These are phyloP conservation scores for Angomonas deanei DNA, from an alignment of 208 protist genomes.

Conservation along the genomic window DNA sequence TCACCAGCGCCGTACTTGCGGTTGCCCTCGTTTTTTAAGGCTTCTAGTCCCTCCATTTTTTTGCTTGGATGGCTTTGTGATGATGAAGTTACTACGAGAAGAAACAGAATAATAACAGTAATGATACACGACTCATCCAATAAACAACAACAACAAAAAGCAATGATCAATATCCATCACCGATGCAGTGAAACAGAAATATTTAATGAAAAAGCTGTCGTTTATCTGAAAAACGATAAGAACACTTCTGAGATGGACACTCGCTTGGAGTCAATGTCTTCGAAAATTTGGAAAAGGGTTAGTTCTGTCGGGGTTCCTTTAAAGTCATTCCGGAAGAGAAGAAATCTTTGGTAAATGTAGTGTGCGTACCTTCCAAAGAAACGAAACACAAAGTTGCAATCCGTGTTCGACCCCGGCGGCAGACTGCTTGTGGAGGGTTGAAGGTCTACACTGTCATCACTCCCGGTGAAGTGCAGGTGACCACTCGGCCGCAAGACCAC, in stretches of 20 bases:
- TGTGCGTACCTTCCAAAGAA: slow-evolving; percentile 12
- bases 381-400: slow-evolving; percentile 1
- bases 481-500: neutral
- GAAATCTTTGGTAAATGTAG: slow-evolving; percentile 17
- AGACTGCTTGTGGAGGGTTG: neutral
- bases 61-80: too few species aligned
- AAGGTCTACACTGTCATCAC: neutral
- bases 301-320: neutral
- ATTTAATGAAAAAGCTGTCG: neutral
- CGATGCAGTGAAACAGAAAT: too few species aligned
- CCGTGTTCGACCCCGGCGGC: neutral
- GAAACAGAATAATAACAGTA: too few species aligned
- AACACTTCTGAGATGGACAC: neutral
- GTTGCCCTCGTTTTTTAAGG: slow-evolving; percentile 57
- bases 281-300: neutral
- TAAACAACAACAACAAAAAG: too few species aligned
- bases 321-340: neutral
- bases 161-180: too few species aligned
- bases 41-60: slow-evolving; percentile 14
- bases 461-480: too few species aligned
- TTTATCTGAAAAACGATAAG: neutral
- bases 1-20: slow-evolving; percentile 33
- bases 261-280: neutral
- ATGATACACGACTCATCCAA: too few species aligned
- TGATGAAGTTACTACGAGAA: too few species aligned